A percentile compares a stretch with the other conserved stretches of the same genome.
Conservation (phyloP, 2,329 filamentous ascomycete species). For the Exophiala sp. region DNA sequence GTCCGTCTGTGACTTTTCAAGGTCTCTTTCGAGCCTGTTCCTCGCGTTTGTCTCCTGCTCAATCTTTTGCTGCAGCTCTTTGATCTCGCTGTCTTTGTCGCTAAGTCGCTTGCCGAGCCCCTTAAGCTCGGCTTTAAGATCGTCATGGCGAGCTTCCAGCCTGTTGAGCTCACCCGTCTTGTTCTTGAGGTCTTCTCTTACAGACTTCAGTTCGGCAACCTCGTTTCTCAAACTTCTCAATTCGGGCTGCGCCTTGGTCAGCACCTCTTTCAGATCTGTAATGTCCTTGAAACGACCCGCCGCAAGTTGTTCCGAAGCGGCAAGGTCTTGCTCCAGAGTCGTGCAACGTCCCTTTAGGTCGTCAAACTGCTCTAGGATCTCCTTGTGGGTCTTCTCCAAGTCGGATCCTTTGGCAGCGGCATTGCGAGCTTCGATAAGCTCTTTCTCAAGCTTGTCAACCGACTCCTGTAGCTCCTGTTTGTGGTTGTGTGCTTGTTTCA, state of each 20-base stretch:
- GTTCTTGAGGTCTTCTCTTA: slow-evolving; percentile 69
- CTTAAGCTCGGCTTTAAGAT: slow-evolving; percentile 70
- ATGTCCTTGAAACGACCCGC: slow-evolving; percentile 85
- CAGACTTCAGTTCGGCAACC: slow-evolving; percentile 66
- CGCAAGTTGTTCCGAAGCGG: slow-evolving; percentile 80
- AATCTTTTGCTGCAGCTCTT: slow-evolving; percentile 72
- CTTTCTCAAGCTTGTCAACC: slow-evolving; percentile 67
- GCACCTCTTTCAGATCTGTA: slow-evolving; percentile 70
- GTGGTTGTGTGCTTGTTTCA: slow-evolving; percentile 66
- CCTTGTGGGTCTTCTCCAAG: slow-evolving; percentile 44
- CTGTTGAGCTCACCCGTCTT: slow-evolving; percentile 63
- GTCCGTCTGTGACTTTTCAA: slow-evolving; percentile 70
- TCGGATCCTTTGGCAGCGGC: slow-evolving; percentile 45
- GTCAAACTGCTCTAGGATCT: slow-evolving; percentile 45
- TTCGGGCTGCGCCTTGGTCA: slow-evolving; percentile 85
- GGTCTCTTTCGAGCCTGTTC: slow-evolving; percentile 73
- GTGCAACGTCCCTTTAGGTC: slow-evolving; percentile 67
- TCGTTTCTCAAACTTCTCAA: slow-evolving; percentile 75
- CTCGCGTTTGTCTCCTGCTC: slow-evolving; percentile 69
- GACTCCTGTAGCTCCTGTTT: slow-evolving; percentile 63
- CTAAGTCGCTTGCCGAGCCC: slow-evolving; percentile 65
- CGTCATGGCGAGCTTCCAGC: slow-evolving; percentile 79
- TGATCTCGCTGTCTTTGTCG: slow-evolving; percentile 76
- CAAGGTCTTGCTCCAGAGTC: slow-evolving; percentile 75
- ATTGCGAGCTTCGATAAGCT: slow-evolving; percentile 58